Base-by-base conservation (phyloP, 495 filamentous ascomycete genomes). In the Tricharina praecox region DNA sequence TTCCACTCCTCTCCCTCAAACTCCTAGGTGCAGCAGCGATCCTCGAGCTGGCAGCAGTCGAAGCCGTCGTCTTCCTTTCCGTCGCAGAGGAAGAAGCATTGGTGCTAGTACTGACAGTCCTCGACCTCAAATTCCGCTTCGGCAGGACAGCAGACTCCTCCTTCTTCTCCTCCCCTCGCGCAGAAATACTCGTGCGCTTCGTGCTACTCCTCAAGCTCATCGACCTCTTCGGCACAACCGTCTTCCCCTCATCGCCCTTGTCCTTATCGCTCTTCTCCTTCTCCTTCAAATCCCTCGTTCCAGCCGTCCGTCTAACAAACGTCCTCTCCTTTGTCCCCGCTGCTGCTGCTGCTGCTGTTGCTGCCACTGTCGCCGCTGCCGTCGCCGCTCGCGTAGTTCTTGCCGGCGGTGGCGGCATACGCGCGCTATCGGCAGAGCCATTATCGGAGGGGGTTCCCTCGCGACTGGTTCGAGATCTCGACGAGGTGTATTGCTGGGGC, bases 271-370 rank as follows among this genome's bases (percentile, higher is more conserved):
- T 40, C n/a, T n/a, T n/a, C 13, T 20, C 13, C 7, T 26, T 43
- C 1, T 43, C 40, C 40, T 43, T 43, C 40, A 43, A 26, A 26
- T 43, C 26, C 40, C 40, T 43, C 13, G 40, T 26, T 2, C 21
- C 40, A 24, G 18, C 21, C 11, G 40, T 43, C 19, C 40, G 19
- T 20, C 40, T 9, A 43, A 43, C 23, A 1, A 11, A 3, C 4
- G 24, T 26, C 40, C 20, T 24, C 18, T 43, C 40, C 24, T 43
- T 43, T 26, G 21, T 26, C 19, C 21, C 10, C 20, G 40, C 8
- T 13, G 21, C 24, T 25, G n/a, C n/a, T n/a, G n/a, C n/a, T n/a
- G n/a, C n/a, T n/a, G n/a, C n/a, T n/a, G n/a, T n/a, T n/a, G n/a
- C n/a, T n/a, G n/a, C n/a, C n/a, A n/a, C n/a, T n/a, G n/a, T n/a